These are phyloP conservation scores for Leishmania tarentolae DNA, from an alignment of 208 protist species.

Conservation along the genomic window DNA sequence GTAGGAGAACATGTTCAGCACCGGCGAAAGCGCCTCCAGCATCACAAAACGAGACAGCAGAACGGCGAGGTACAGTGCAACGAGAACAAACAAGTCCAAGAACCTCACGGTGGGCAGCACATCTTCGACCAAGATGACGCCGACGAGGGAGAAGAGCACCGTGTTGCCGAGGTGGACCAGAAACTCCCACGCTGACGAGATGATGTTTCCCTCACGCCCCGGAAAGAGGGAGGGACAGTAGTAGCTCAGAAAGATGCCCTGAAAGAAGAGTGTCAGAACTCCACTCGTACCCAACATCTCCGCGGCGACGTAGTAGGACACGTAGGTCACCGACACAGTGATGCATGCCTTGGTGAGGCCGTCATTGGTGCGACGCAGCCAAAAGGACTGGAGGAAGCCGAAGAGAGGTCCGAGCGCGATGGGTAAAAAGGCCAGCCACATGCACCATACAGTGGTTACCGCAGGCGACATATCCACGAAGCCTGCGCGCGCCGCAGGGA, in stretches of 20 bases:
- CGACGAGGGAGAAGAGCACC: slow-evolving; percentile 86
- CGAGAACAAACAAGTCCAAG: slow-evolving; percentile 60
- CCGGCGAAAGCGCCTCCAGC: slow-evolving; percentile 65
- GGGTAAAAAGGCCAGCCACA: slow-evolving; percentile 58
- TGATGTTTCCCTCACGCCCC: slow-evolving; percentile 68
- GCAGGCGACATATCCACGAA: slow-evolving; percentile 31
- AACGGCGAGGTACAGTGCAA: slow-evolving; percentile 70
- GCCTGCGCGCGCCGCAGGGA: slow-evolving; percentile 57
- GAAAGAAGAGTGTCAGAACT: slow-evolving; percentile 85
- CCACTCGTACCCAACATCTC: slow-evolving; percentile 72
- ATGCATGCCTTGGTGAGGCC: slow-evolving; percentile 71
- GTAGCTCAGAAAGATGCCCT: slow-evolving; percentile 80
- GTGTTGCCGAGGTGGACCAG: slow-evolving; percentile 88
- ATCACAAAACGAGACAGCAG: slow-evolving; percentile 61
- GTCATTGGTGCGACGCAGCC: slow-evolving; percentile 54
- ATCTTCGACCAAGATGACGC: slow-evolving; percentile 81
- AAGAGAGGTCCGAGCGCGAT: slow-evolving; percentile 67
- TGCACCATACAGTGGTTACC: slow-evolving; percentile 46
- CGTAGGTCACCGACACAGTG: slow-evolving; percentile 83
- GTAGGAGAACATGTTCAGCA: slow-evolving; percentile 74
- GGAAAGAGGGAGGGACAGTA: slow-evolving; percentile 79
- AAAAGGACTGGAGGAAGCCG: slow-evolving; percentile 71
- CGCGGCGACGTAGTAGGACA: slow-evolving; percentile 83
- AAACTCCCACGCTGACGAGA: slow-evolving; percentile 87
- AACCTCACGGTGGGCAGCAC: slow-evolving; percentile 54